Conservation (phyloP, 305 asterid genomes). For the Fraxinus greggii region DNA sequence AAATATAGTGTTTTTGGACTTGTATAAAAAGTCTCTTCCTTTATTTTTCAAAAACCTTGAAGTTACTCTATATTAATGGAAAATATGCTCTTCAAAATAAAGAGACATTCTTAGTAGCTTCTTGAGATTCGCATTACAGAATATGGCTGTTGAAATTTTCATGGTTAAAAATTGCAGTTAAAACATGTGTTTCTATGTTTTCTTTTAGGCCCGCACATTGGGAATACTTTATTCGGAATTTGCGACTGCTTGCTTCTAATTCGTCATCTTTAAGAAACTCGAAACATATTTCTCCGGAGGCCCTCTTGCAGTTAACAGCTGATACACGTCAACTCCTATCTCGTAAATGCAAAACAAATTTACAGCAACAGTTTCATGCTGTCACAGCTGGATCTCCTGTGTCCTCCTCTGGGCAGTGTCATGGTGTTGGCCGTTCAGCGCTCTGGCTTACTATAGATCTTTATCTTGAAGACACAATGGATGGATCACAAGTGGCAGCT, state of each 20-base stretch:
- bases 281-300: slow-evolving; percentile 66
- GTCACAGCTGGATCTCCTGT: slow-evolving; percentile 56
- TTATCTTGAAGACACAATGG: slow-evolving; percentile 85
- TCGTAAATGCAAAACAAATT: slow-evolving; percentile 64
- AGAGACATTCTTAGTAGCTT: background rate
- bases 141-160: slow-evolving; percentile 16
- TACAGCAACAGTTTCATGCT: slow-evolving; percentile 61
- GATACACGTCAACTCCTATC: slow-evolving; percentile 55
- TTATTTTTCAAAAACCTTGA: background rate
- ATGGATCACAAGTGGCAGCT: slow-evolving; percentile 76
- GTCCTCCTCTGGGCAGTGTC: slow-evolving; percentile 58
- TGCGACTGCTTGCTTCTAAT: slow-evolving; percentile 68
- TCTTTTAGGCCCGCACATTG: slow-evolving; percentile 67
- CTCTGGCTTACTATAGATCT: slow-evolving; percentile 93
- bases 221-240: slow-evolving; percentile 63
- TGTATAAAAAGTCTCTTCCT: background rate
- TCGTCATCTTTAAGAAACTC: slow-evolving; percentile 79
- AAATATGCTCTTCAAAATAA: background rate
- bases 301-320: slow-evolving; percentile 75
- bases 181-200: slow-evolving; percentile 23
- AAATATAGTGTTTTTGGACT: background rate
- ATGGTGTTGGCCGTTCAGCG: slow-evolving; percentile 57
- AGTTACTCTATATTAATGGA: background rate
- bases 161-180: slow-evolving; percentile 26
- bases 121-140: slow-evolving; percentile 19